Evolutionary conservation across 176 grass and related monocot species (phyloP), one percentile per base, ranked within the genome.

Genomic region (Lolium rigidum): DNA sequence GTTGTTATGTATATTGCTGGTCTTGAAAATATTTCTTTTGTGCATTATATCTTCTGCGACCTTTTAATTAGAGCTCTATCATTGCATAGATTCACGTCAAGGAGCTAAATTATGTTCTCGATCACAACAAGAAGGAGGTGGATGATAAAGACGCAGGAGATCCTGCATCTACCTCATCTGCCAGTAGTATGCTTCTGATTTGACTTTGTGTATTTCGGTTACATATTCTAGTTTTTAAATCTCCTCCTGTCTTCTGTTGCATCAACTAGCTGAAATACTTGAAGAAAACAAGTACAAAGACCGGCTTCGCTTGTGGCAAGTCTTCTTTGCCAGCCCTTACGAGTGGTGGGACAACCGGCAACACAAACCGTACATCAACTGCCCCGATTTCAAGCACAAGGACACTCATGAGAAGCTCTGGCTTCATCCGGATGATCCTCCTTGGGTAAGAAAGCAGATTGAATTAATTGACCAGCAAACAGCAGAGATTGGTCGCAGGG

Each of bases 311-410:
- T 61, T 95, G 50, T 95, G 93, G 93, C 93, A 92, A 22, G 47
- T 95, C 51, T 95, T 95, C 86, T 95, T 95, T 88, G 82, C 93
- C 74, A 95, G 44, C 78, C 93, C 93, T 68, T 72, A 92, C 26
- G 88, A 95, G 86, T 95, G 93, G 90, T 88, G 90, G 90, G 93
- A 92, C 80, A 92, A 95, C 66, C 60, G 90, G 39, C 54, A 87
- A 74, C 39, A 67, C 10, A 92, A 92, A 75, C 82, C 15, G 0
- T 16, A 73, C 12, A 4, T 11, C 44, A 54, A 0, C 1, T 81
- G 0, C 49, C 52, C 90, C 52, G 88, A 92, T 92, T 95, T 95
- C 73, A 86, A 79, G 55, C 90, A 88, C 82, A 90, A 90, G 88
- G 85, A 92, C 68, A 90, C 93, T 21, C 54, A 10, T 54, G 93